Evolutionary conservation across 257 asterid species (phyloP), one percentile per base, ranked within the genome.

Genomic region (Nicotiana knightiana): DNA sequence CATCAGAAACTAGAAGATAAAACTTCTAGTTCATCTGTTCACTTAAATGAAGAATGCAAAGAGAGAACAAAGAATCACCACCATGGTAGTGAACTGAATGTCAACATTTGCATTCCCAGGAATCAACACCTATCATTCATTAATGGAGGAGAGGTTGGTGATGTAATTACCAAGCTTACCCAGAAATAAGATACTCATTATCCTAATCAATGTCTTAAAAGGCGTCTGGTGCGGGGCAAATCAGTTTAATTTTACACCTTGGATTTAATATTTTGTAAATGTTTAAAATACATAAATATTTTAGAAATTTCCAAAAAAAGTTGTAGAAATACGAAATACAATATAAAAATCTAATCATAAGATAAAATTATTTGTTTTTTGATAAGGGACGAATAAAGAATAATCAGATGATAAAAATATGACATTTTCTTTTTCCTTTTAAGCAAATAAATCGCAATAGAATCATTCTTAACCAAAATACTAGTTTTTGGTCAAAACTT

Each of bases 1-100:
- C 16, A 73, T 6, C 43, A 13, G 79, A 24, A 46, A 53, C 79
- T 62, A 73, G 24, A 26, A 73, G 79, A 24, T 21, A 71, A 70
- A 21, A 48, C 11, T 0, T 46, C 15, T 24, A 71, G 13, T 48
- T 73, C 39, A 71, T 24, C 58, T 13, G 26, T n/a, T 24, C 39
- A 9, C 26, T 48, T 13, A 48, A 73, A 73, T 24, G 15, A 48
- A 11, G 61, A 24, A 24, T 7, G 78, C 37, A 71, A 68, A 24
- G 26, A 9, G 21, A 73, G 15, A 73, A 6, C 39, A 73, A 73
- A 26, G 59, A 48, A 4, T 91, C 93, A 12, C 88, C 76, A 8
- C 6, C 24, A 48, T 46, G 78, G 61, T 24, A 71, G 61, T 21
- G 58, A 70, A 71, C 35, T 43, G 78, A 46, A 71, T 21, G 37